These are phyloP conservation scores for Annona cherimola DNA, from an alignment of 164 flowering plant species.

Conservation along the genomic window DNA sequence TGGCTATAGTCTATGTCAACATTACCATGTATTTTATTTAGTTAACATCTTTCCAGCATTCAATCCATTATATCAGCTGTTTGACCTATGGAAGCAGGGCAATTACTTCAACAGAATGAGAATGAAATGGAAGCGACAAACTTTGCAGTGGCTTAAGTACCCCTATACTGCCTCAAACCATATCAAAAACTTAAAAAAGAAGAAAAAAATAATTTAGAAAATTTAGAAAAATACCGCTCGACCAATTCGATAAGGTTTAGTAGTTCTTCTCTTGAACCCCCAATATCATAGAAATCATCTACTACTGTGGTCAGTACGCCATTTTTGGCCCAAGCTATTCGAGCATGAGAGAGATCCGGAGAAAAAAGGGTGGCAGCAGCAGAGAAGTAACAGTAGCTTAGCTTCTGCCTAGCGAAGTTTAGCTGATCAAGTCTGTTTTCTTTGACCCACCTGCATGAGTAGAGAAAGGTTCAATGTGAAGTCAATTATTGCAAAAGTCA, in stretches of 20 bases:
- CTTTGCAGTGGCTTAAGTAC: background rate
- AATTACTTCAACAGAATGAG: background rate
- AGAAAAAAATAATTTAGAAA: background rate
- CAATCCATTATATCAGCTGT: background rate
- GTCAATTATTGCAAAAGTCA: too few species aligned
- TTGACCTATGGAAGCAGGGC: background rate
- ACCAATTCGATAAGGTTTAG: conserved; percentile 24
- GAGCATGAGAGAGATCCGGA: conserved; percentile 30
- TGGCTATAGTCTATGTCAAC: too few species aligned
- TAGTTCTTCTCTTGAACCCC: conserved; percentile 33
- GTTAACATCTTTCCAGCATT: background rate
- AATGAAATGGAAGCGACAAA: background rate
- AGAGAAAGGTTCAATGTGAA: background rate
- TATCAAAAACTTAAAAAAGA: background rate
- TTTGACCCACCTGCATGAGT: conserved; percentile 58
- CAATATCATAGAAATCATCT: conserved; percentile 36
- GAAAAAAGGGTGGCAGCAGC: conserved; percentile 27
- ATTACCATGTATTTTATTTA: background rate
- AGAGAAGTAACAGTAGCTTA: conserved; percentile 49
- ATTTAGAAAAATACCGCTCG: conserved; percentile 19
- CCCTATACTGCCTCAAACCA: too few species aligned
- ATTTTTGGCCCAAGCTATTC: conserved; percentile 33
- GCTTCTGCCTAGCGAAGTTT: conserved; percentile 73
- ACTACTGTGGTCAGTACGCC: conserved; percentile 30
- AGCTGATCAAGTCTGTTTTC: conserved; percentile 71